These are phyloP conservation scores for Podaxis carcinomalis DNA, from an alignment of 768 basidiomycete species.

Conservation along the genomic window DNA sequence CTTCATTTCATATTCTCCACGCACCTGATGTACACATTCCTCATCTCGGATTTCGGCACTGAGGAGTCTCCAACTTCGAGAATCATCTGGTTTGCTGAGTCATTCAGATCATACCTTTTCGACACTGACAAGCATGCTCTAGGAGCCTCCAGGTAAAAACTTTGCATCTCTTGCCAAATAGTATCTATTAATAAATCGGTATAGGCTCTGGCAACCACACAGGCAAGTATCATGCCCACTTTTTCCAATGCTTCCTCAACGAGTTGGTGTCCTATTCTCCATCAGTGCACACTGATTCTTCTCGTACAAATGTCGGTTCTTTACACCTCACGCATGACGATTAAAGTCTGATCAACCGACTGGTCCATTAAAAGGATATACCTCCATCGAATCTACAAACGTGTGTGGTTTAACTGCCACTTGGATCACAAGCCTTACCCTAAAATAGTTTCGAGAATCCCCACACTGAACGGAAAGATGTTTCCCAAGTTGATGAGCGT, in stretches of 20 bases:
- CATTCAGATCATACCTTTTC: background rate
- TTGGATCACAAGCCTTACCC: background rate
- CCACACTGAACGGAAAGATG: background rate
- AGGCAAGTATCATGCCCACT: background rate
- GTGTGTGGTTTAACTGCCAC: background rate
- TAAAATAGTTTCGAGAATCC: background rate
- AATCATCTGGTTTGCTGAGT: background rate
- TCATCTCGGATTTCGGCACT: background rate
- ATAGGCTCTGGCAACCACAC: background rate
- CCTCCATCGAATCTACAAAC: background rate
- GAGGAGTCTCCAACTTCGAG: background rate
- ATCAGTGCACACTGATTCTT: background rate
- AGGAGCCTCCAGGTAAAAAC: conserved; percentile 1
- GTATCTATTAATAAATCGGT: background rate
- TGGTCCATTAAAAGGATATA: background rate
- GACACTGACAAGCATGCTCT: too few relatives aligned
- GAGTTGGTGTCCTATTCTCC: background rate
- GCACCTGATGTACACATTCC: background rate
- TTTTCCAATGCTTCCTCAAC: too few relatives aligned
- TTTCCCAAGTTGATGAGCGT: background rate
- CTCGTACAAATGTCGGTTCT: background rate
- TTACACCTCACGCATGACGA: background rate
- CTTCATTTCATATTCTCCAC: background rate
- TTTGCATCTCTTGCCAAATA: background rate
- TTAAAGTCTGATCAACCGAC: background rate